Evolutionary conservation across 176 grass and related monocot genomes (phyloP), one percentile per base, ranked within the genome.

Genomic region (Carex pumila): DNA sequence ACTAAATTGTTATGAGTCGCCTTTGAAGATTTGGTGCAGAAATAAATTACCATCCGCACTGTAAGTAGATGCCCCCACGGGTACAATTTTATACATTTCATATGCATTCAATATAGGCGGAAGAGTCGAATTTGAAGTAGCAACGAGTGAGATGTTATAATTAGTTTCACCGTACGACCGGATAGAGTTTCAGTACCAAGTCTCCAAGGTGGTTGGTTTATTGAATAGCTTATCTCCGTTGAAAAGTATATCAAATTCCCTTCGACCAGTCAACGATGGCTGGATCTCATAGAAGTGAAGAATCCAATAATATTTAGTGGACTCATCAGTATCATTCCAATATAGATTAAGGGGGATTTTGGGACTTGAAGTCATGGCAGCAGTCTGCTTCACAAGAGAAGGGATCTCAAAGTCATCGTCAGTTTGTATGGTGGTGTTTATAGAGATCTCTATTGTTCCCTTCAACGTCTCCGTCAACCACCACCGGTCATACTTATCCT

Each of bases 61-160:
- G 6, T 81, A 52, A 1, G 76, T 85, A 19, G 74, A 37, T 34
- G 49, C 71, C 19, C 70, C 62, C 14, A 65, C n/a, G 7, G 21
- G 43, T 62, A 66, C 58, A 49, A 82, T 19, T 34, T n/a, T 4
- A 19, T 65, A 85, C 17, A 85, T n/a, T 39, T 89, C 87, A 9
- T 85, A 34, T 50, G 66, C 87, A 47, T 89, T 85, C 39, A 89
- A 54, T 21, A 89, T 19, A 1, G 87, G 87, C 2, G 83, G 87
- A 65, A 89, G 77, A 76, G 71, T 90, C 1, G 70, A 73, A 22
- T 49, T 21, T 11, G 3, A 1, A 5, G 70, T 25, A 21, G 70
- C 41, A 1, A 2, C 18, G 3, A 73, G 41, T 11, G 41, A 25
- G 21, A 73, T 0, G 1, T 21, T 49, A 21, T 73, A 22, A 50